phyloP scores from a whole-genome alignment of 129 eudicot species.

The Deinandra increscens region DNA sequence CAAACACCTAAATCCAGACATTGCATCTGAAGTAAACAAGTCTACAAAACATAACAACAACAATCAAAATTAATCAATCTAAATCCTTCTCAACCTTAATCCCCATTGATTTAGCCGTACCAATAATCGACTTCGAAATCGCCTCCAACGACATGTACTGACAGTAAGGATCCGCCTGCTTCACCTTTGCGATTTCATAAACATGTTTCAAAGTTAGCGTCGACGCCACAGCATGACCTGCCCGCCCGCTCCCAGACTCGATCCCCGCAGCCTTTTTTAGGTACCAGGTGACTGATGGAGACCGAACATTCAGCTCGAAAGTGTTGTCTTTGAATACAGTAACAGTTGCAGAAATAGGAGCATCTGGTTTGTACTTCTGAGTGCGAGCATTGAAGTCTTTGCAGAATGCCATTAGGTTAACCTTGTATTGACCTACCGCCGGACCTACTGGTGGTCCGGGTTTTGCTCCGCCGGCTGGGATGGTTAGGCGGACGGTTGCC shows the following conservation, averaged over 20 bases:
- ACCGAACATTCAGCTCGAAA: conserved; percentile 11
- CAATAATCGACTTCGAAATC: conserved; percentile 7
- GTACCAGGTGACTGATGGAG: conserved; percentile 9
- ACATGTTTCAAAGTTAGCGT: not conserved
- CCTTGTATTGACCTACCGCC: conserved; percentile 14
- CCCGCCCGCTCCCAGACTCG: conserved; percentile 11
- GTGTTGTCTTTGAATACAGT: conserved; percentile 11
- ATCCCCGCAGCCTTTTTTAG: conserved; percentile 13
- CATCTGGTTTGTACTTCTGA: conserved; percentile 10
- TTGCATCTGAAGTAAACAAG: not conserved
- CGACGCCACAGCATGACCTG: conserved; percentile 4
- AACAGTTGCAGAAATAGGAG: conserved; percentile 8
- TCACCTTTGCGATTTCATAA: conserved; percentile 14
- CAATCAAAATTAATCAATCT: not conserved
- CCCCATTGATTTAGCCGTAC: conserved; percentile 12
- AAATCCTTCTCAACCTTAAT: conserved; percentile 14
- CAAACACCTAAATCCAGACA: not conserved
- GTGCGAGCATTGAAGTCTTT: conserved; percentile 18
- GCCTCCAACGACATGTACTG: conserved; percentile 21
- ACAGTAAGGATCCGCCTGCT: conserved; percentile 12
- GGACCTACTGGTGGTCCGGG: conserved; percentile 17
- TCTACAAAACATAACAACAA: not conserved
- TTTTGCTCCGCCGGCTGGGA: conserved; percentile 11
- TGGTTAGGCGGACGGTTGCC: conserved; percentile 11
- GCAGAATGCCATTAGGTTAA: conserved; percentile 15